Evolutionary conservation across 2,329 filamentous ascomycete species (phyloP), one percentile per base, ranked within the genome.

Genomic region (Huntiella bhutanensis): DNA sequence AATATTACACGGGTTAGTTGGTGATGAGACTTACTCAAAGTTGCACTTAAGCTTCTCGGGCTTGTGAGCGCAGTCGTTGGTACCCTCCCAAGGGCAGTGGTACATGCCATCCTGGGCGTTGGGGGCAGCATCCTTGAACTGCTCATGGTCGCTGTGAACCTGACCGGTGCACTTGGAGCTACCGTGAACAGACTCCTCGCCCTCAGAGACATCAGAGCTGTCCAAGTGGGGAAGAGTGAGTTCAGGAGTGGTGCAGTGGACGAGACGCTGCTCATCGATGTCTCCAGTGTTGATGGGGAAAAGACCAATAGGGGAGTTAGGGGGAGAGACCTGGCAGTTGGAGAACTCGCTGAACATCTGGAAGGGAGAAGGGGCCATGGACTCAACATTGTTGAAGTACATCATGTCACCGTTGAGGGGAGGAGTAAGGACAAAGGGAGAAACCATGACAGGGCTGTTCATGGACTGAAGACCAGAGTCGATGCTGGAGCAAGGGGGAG

Each of bases 41-140:
- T 94, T 93, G 77, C 88, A 95, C 75, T 95, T 95, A 55, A 96
- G 82, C 68, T 92, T 91, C 58, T 92, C 91, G 36, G 87, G 77
- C 65, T 83, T 82, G 75, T 95, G 88, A 62, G 75, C 82, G 73
- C 88, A 96, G 57, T 60, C 68, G 32, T 64, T 49, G 51, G 77
- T 70, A 55, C 76, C 80, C 60, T 81, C 77, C 70, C 81, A 91
- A 4, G 88, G 88, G 70, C 88, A 96, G 66, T 93, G 85, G 66
- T 91, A 96, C 49, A 92, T 74, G 58, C 85, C 86, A 62, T 94
- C 84, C 33, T 69, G 60, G 36, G 71, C 62, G 13, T 33, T 13
- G 7, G 78, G 73, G 41, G 65, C 64, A 46, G 70, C 73, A 54
- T 75, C 75, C 59, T 79, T 78, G 67, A 87, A 88, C 10, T 84